Percentiles rank a stretch among this genome's conserved stretches.
Evolutionary conservation across 306 rosid genomes (phyloP).

Genomic region (Amphicarpaea edgeworthii): DNA sequence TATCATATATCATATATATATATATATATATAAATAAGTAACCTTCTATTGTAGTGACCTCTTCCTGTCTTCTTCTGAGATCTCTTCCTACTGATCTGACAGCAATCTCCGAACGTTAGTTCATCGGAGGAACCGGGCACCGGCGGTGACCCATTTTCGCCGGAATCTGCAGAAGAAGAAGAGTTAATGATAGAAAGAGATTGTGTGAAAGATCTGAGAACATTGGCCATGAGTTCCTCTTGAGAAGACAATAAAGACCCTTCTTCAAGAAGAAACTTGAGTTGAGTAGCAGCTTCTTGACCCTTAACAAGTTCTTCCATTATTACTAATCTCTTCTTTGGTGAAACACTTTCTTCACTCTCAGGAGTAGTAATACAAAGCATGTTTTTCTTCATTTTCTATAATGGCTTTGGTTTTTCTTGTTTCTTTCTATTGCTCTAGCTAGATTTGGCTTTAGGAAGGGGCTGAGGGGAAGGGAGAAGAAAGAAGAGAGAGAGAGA

Average conservation of each 20-base stretch:
- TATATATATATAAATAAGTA: neutral
- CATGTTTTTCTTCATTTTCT: neutral
- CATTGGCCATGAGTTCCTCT: conserved; percentile 50
- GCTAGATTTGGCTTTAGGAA: too few species aligned
- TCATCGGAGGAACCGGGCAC: conserved; percentile 46
- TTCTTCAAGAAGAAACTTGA: conserved; percentile 53
- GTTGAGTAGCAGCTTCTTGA: conserved; percentile 51
- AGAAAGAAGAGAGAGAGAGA: too few species aligned
- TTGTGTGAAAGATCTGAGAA: conserved; percentile 48
- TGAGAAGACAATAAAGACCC: too few species aligned
- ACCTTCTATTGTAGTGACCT: conserved; percentile 82
- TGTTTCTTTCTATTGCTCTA: too few species aligned
- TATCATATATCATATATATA: too few species aligned
- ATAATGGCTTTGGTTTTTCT: too few species aligned
- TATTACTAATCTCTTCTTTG: conserved; percentile 29
- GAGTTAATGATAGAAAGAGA: conserved; percentile 53
- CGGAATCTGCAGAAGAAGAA: neutral
- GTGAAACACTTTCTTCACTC: conserved; percentile 18
- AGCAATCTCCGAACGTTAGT: too few species aligned
- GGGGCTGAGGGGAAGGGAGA: too few species aligned
- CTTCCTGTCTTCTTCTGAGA: conserved; percentile 52
- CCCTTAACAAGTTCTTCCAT: conserved; percentile 55
- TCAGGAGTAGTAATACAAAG: neutral
- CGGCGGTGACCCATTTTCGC: neutral
- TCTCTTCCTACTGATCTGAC: too few species aligned